phyloP scores from a whole-genome alignment of 163 green algal genomes.

The Prototheca wickerhamii region DNA sequence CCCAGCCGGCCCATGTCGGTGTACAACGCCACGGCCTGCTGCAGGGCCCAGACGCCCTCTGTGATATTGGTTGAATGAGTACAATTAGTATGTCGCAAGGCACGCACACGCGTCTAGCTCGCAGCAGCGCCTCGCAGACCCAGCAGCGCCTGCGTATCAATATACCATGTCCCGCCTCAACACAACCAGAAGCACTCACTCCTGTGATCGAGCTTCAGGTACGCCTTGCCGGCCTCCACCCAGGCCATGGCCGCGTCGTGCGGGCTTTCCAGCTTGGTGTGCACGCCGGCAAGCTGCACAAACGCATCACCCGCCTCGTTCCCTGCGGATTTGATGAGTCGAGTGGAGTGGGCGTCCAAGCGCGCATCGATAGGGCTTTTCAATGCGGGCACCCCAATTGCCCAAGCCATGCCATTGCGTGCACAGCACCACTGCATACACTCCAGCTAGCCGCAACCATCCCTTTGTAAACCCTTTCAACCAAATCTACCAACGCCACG shows the following conservation, averaged over 20 bases:
- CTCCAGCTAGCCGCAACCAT: not conserved
- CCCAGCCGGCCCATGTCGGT: constrained; percentile 88
- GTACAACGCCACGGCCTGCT: constrained; percentile 74
- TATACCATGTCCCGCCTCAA: too few relatives aligned
- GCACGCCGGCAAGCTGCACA: constrained; percentile 60
- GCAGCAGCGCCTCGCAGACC: too few relatives aligned
- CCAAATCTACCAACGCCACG: not conserved
- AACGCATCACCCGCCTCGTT: constrained; percentile 65
- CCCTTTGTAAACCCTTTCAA: not conserved
- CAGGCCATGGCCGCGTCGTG: constrained; percentile 75
- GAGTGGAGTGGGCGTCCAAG: not conserved
- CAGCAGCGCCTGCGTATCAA: not conserved
- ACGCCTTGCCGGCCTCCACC: constrained; percentile 79
- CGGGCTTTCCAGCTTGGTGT: constrained; percentile 79
- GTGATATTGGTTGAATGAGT: too few relatives aligned
- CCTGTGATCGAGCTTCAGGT: constrained; percentile 54
- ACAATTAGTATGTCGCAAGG: too few relatives aligned
- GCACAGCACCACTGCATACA: not conserved
- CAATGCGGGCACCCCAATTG: too few relatives aligned
- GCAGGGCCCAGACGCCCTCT: constrained; percentile 53
- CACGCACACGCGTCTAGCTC: too few relatives aligned
- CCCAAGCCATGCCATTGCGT: too few relatives aligned
- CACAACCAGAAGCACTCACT: constrained; percentile 14
- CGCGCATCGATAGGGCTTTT: too few relatives aligned
- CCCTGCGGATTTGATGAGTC: constrained; percentile 28